phyloP scores from a whole-genome alignment of 2,329 filamentous ascomycete species.

The Botrytis deweyae region DNA sequence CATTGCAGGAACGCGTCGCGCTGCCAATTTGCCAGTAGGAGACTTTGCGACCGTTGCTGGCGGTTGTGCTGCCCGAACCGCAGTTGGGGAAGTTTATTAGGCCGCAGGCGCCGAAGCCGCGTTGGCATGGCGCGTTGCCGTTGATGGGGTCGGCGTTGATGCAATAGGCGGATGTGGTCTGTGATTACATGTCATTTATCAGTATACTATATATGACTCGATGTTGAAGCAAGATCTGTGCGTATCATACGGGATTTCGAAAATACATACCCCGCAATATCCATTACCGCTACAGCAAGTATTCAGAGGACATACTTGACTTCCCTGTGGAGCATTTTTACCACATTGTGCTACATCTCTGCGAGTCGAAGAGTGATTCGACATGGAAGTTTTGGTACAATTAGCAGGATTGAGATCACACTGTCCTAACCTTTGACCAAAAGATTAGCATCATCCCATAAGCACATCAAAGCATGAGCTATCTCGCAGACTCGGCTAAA shows the following conservation, averaged over 20 bases:
- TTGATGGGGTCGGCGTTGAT: conserved; percentile 20
- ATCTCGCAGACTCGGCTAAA: not conserved
- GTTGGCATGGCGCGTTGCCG: conserved; percentile 3
- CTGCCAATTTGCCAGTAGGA: conserved; percentile 19
- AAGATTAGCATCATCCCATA: not conserved
- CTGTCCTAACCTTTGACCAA: not conserved
- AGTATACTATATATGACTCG: not conserved
- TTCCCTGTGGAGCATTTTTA: conserved; percentile 4
- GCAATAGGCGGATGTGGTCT: conserved; percentile 20
- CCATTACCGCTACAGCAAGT: conserved; percentile 19
- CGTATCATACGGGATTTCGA: no score
- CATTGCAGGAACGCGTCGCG: conserved; percentile 36
- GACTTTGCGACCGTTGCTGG: not conserved
- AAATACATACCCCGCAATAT: conserved; percentile 19
- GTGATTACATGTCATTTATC: not conserved
- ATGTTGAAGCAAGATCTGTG: not conserved
- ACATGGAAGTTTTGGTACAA: not conserved
- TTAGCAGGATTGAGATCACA: not conserved
- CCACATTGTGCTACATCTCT: conserved; percentile 18
- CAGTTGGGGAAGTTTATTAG: conserved; percentile 5
- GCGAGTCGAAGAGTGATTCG: conserved; percentile 25
- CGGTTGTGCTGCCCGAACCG: not conserved
- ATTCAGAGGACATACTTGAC: conserved; percentile 18
- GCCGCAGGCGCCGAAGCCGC: conserved; percentile 7
- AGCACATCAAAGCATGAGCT: not conserved